A percentile compares a stretch with the other conserved stretches of the same genome.
Evolutionary conservation across 2,329 filamentous ascomycete genomes (phyloP).

Genomic region (Cordyceps farinosa): DNA sequence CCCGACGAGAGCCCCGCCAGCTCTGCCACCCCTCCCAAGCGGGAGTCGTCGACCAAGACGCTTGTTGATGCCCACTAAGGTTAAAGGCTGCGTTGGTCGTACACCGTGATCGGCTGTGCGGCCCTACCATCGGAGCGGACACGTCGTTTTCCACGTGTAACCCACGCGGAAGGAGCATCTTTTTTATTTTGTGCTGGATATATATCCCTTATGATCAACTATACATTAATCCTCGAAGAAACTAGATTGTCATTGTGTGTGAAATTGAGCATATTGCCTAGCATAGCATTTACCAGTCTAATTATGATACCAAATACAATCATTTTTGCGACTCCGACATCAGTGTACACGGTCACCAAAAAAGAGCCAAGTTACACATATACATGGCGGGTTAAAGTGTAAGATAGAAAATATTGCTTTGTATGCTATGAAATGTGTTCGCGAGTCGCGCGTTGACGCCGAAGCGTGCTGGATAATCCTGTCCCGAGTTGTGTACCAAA

Average conservation of each 20-base stretch:
- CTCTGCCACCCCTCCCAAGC: conserved; percentile 18
- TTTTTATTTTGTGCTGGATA: not conserved
- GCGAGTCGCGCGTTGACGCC: conserved; percentile 11
- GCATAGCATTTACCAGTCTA: conserved; percentile 10
- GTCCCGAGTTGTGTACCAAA: not conserved
- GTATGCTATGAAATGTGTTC: conserved; percentile 16
- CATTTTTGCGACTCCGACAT: not conserved
- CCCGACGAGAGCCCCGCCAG: conserved; percentile 22
- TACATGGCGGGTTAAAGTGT: not conserved
- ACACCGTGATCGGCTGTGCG: not conserved
- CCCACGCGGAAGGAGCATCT: not conserved
- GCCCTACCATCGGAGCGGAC: too few relatives aligned
- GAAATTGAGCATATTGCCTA: not conserved
- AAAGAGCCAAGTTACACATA: too few relatives aligned
- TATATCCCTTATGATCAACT: not conserved
- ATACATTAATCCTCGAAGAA: not conserved
- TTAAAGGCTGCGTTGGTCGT: not conserved
- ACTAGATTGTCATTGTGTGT: not conserved
- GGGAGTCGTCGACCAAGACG: conserved; percentile 17
- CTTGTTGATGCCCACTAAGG: not conserved
- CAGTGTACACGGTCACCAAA: not conserved
- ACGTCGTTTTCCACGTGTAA: not conserved
- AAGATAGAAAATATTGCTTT: conserved; percentile 8
- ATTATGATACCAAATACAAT: conserved; percentile 8
- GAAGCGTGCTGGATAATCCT: not conserved